phyloP scores from a whole-genome alignment of 768 basidiomycete genomes.

The Galerina sulciceps region DNA sequence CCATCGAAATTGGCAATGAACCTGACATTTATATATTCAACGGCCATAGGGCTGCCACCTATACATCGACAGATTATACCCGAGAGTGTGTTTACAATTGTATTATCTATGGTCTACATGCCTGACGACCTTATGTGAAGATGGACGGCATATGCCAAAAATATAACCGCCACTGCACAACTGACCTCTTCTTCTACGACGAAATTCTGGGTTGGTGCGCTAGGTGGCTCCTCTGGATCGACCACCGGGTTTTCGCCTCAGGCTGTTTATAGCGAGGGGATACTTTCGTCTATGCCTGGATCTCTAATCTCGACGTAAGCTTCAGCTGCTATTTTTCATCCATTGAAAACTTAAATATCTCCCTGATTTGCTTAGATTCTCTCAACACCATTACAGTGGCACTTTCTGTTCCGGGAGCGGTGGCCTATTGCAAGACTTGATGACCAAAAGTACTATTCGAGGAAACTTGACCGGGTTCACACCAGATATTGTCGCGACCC shows the following conservation, averaged over 20 bases:
- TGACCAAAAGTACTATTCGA: conserved; percentile 62
- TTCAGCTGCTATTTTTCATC: background rate
- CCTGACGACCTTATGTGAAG: conserved; percentile 29
- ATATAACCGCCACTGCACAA: conserved; percentile 44
- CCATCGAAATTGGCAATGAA: conserved; percentile 67
- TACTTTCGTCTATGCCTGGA: conserved; percentile 52
- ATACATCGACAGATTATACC: conserved; percentile 49
- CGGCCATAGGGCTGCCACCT: conserved; percentile 38
- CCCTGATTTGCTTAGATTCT: conserved; percentile 41
- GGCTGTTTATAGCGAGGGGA: conserved; percentile 54
- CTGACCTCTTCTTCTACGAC: conserved; percentile 40
- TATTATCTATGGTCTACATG: background rate
- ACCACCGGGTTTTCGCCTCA: conserved; percentile 62
- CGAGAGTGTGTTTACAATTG: conserved; percentile 41
- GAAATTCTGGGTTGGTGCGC: conserved; percentile 52
- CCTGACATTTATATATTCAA: conserved; percentile 57
- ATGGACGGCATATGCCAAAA: conserved; percentile 57
- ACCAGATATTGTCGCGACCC: conserved; percentile 58
- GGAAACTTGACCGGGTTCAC: conserved; percentile 55
- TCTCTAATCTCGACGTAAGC: conserved; percentile 56
- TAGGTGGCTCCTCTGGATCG: conserved; percentile 52
- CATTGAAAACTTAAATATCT: background rate
- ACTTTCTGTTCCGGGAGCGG: conserved; percentile 61
- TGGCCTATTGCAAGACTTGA: conserved; percentile 62
- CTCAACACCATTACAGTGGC: conserved; percentile 63